Evolutionary conservation across 2,329 filamentous ascomycete species (phyloP), one percentile per base, ranked within the genome.

Genomic region (Fusarium staphyleae): DNA sequence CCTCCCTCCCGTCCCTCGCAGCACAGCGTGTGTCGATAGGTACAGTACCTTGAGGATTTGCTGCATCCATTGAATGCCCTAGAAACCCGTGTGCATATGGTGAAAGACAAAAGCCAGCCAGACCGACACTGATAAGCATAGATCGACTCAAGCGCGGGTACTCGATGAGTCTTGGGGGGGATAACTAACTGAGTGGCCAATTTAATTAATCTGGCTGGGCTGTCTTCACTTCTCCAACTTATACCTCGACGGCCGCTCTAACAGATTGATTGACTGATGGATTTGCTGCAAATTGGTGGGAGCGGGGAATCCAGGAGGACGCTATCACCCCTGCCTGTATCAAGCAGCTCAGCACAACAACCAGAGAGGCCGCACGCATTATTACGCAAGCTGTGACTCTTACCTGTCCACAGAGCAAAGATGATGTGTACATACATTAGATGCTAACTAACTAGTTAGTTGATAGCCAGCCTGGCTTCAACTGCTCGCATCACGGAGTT

Each of bases 311-410:
- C 33, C 29, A 40, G 39, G 45, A 42, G 34, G 35, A 39, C 36
- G 30, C 45, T 42, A 50, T 41, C 18, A 55, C 51, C 57, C 57
- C 46, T 46, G 44, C 11, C 13, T 14, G 35, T 43, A 43, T 58
- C 16, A 11, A 51, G 34, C 35, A 61, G 41, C 32, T 48, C 40
- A 37, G 52, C n/a, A 34, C 48, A 54, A 46, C 36, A 55, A 11
- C 46, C 58, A 51, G 46, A 42, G 58, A 62, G 59, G 55, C 59
- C 58, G 62, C 58, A 42, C 58, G 35, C 47, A 58, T 65, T 62
- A 58, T 65, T 62, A 65, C 55, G 60, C 63, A 66, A 62, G 57
- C 55, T 60, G 44, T 59, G 63, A 62, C 57, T 66, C 61, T 50
- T 54, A 11, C 22, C 22, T 24, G 9, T 24, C 43, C 29, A 42